A percentile compares a stretch with the other conserved stretches of the same genome.
phyloP scores from a whole-genome alignment of 306 rosid species.

The Inga laurina region DNA sequence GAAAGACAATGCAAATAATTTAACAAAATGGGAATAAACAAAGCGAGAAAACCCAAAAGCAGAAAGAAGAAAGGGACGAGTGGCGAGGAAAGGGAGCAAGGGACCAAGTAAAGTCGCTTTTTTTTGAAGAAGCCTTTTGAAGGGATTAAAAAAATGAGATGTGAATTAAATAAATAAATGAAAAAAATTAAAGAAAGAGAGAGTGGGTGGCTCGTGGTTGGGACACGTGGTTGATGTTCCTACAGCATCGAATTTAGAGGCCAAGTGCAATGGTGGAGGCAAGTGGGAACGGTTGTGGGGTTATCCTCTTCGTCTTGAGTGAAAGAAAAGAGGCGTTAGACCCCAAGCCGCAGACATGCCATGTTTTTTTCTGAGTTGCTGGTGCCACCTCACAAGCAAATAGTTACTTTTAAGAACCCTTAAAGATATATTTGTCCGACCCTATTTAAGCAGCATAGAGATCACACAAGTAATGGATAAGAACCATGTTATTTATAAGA shows the following conservation, averaged over 20 bases:
- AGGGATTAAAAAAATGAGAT: neutral
- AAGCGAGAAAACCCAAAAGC: neutral
- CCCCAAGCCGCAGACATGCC: neutral
- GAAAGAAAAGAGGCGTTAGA: neutral
- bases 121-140: neutral
- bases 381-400: neutral
- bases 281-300: neutral
- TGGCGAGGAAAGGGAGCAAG: neutral
- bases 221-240: neutral
- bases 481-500: too few relatives aligned
- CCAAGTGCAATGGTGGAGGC: neutral
- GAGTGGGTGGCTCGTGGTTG: neutral
- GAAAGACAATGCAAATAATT: neutral
- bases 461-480: too few relatives aligned
- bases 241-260: neutral
- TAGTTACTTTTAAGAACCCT: neutral
- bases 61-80: neutral
- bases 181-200: neutral
- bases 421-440: too few relatives aligned
- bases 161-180: neutral
- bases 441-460: too few relatives aligned
- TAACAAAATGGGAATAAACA: neutral
- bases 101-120: neutral
- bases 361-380: neutral
- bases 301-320: neutral